Conservation (phyloP, 192 early-diverging fungal genomes). For the Phlyctochytrium arcticum region DNA sequence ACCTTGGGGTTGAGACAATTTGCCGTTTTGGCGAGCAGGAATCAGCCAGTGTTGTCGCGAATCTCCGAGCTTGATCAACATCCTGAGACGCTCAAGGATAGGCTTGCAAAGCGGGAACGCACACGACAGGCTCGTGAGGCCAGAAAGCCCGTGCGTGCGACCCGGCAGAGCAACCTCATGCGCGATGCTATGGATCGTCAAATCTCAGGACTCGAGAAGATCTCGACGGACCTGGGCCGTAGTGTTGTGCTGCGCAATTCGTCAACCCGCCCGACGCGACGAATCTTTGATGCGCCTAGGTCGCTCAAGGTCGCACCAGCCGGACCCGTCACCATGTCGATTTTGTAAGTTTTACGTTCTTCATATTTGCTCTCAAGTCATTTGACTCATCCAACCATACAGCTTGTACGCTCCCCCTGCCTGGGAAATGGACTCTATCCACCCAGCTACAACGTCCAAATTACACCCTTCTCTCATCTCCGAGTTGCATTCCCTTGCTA, state of each 20-base stretch:
- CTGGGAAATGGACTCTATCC: constrained; percentile 21
- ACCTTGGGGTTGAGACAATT: too few species aligned
- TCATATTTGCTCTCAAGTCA: background rate
- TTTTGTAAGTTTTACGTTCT: constrained; percentile 11
- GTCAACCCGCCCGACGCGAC: background rate
- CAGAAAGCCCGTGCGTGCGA: too few species aligned
- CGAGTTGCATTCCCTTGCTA: constrained; percentile 8
- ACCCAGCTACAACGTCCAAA: background rate
- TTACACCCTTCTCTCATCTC: background rate
- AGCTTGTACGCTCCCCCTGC: constrained; percentile 21
- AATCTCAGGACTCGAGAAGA: too few species aligned
- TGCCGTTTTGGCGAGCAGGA: too few species aligned
- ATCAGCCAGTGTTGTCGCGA: too few species aligned
- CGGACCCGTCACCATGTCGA: constrained; percentile 5
- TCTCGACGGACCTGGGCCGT: too few species aligned
- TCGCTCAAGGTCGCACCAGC: background rate
- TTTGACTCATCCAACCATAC: background rate
- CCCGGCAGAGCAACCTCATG: too few species aligned
- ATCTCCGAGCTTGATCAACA: too few species aligned
- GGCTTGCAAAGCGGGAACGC: too few species aligned
- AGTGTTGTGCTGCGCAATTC: background rate
- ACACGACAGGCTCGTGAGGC: too few species aligned
- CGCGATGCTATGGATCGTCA: too few species aligned
- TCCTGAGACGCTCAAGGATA: too few species aligned
- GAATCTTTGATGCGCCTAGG: background rate